phyloP scores from a whole-genome alignment of 371 early-diverging fungal species.

The Mucor racemosus region DNA sequence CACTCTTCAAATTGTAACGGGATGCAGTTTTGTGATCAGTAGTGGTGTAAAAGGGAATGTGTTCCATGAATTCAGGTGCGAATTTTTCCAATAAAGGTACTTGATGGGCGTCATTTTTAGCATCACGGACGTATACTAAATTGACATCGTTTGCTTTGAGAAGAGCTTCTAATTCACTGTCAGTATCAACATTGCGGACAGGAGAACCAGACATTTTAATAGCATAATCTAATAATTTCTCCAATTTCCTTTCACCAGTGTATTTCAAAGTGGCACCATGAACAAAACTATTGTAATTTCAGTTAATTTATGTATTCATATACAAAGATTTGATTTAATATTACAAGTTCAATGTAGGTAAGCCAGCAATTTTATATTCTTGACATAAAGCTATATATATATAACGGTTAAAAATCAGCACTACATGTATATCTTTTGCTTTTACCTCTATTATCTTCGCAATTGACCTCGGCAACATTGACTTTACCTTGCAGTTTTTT shows the following conservation, averaged over 20 bases:
- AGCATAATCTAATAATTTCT: conserved; percentile 53
- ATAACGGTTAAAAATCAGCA: neutral
- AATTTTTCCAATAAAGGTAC: conserved; percentile 12
- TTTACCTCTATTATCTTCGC: conserved; percentile 63
- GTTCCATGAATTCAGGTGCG: conserved; percentile 28
- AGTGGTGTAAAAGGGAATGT: conserved; percentile 32
- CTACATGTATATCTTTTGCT: neutral
- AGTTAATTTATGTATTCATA: neutral
- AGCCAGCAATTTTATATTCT: conserved; percentile 69
- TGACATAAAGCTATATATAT: conserved; percentile 45
- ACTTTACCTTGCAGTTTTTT: conserved; percentile 57
- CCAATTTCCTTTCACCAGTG: conserved; percentile 53
- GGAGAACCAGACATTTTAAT: conserved; percentile 29
- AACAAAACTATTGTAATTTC: conserved; percentile 25
- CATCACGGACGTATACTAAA: conserved; percentile 25
- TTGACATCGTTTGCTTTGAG: conserved; percentile 25
- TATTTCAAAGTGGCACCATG: conserved; percentile 55
- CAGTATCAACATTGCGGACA: conserved; percentile 12
- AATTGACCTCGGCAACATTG: conserved; percentile 84
- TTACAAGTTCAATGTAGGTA: conserved; percentile 79
- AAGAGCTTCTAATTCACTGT: conserved; percentile 5
- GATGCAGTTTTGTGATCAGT: conserved; percentile 17
- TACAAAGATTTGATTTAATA: neutral
- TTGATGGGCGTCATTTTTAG: neutral
- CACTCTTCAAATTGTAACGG: conserved; percentile 9